Base-by-base conservation (phyloP, 2,329 filamentous ascomycete genomes). In the Xylaria sp. region DNA sequence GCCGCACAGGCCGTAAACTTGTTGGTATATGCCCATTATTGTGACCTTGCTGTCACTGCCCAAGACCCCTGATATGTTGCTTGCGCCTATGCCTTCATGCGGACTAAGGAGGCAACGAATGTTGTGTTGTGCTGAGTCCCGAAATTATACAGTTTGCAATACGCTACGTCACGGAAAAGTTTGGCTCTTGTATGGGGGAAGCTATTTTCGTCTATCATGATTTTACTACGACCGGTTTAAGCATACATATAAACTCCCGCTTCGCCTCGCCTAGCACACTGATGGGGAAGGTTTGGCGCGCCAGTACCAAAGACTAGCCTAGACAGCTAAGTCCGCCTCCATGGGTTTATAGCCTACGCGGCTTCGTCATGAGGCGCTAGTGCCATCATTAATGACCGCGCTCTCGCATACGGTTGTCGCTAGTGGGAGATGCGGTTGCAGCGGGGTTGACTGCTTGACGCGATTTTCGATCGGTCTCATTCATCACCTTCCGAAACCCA, bases 121-220 rank as follows among this genome's bases (percentile, higher is more conserved):
- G n/a, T n/a, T n/a, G n/a, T n/a, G n/a, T 19, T n/a, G 15, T 10
- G 3, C 9, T 5, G 9, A 2, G 7, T 11, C 41, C 10, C 10
- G 11, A 47, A 38, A 11, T 9, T 31, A 17, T 9, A 23, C 7
- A 27, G 29, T 37, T 25, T 7, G 27, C 25, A 25, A 31, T 27
- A 54, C n/a, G n/a, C 31, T 23, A 17, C 4, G 11, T 38, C 41
- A 55, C 37, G 27, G 13, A 11, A 31, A 41, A 43, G 21, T 9
- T 2, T 17, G 23, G 33, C 5, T 49, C 19, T 33, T 33, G 21
- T 13, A 25, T 19, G 17, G 3, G 21, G 35, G 41, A 11, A 48
- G 47, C 10, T 47, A 37, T 52, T 58, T 53, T 58, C 31, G 40
- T 57, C 58, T 61, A 61, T 58, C 5, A 27, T 38, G 21, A 40